Evolutionary conservation across 75 land plant genomes (phyloP).

Genomic region (Ceratopteris richardii): DNA sequence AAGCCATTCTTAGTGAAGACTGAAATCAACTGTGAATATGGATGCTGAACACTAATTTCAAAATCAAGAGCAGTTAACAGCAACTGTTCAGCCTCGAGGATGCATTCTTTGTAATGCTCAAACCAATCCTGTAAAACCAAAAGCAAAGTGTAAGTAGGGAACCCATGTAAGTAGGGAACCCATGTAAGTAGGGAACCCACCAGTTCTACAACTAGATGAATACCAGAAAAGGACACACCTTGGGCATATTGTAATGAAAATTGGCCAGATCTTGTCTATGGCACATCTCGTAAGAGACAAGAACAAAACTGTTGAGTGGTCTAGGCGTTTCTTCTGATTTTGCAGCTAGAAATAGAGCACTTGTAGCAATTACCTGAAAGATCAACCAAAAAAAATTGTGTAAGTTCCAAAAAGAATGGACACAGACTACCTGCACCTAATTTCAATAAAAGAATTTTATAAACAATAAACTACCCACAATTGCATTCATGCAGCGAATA

Average conservation of each 20-base stretch:
- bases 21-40: conserved; percentile 53
- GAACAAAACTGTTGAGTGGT: conserved; percentile 46
- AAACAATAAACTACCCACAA: too few species aligned
- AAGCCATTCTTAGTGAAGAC: conserved; percentile 53
- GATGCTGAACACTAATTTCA: conserved; percentile 68
- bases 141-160: not conserved
- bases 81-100: conserved; percentile 59
- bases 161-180: not conserved
- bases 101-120: conserved; percentile 47
- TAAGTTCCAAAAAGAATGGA: not conserved
- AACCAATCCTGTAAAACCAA: conserved; percentile 53
- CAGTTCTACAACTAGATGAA: not conserved
- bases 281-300: conserved; percentile 46
- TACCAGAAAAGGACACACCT: conserved; percentile 38
- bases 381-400: not conserved
- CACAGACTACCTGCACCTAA: too few species aligned
- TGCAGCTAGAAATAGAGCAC: conserved; percentile 61
- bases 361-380: conserved; percentile 63
- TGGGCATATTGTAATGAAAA: conserved; percentile 29
- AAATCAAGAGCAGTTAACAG: conserved; percentile 62
- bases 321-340: conserved; percentile 73
- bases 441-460: too few species aligned
- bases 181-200: not conserved
- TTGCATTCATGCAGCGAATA: too few species aligned
- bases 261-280: conserved; percentile 42